Conservation (phyloP, 306 rosid species). For the Lathyrus oleraceus region DNA sequence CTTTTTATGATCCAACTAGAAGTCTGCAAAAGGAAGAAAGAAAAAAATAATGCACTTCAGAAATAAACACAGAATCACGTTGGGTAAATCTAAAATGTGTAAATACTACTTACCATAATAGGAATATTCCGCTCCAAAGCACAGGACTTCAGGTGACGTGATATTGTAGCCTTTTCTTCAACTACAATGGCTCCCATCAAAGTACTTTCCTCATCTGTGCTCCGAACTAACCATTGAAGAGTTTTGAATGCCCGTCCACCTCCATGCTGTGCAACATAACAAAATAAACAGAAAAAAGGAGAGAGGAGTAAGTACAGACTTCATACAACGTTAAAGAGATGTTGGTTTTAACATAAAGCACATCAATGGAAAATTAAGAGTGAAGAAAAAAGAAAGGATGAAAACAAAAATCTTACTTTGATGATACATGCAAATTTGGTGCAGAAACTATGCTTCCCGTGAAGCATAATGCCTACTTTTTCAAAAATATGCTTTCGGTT, state of each 20-base stretch:
- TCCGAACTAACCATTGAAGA: slow-evolving; percentile 62
- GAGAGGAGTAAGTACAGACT: slow-evolving; percentile 8
- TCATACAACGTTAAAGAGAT: background rate
- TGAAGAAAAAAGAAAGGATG: slow-evolving; percentile 15
- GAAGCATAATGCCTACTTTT: slow-evolving; percentile 75
- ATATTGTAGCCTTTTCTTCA: slow-evolving; percentile 54
- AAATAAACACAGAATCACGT: background rate
- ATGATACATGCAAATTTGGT: slow-evolving; percentile 59
- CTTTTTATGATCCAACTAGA: slow-evolving; percentile 74
- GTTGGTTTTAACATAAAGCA: background rate
- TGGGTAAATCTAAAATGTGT: background rate
- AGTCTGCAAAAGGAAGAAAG: slow-evolving; percentile 54
- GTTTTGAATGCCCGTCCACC: slow-evolving; percentile 74
- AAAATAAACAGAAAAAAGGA: background rate
- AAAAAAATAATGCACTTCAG: slow-evolving; percentile 14
- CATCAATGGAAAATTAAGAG: slow-evolving; percentile 9
- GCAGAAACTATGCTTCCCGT: slow-evolving; percentile 79
- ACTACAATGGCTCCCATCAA: slow-evolving; percentile 55
- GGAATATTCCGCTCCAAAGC: slow-evolving; percentile 67
- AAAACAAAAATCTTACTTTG: slow-evolving; percentile 52
- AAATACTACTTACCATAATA: slow-evolving; percentile 48
- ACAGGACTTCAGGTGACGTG: slow-evolving; percentile 81
- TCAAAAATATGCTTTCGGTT: slow-evolving; percentile 54
- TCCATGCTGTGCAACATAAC: slow-evolving; percentile 63
- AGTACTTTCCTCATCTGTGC: slow-evolving; percentile 47